Conservation (phyloP, 108 stramenopile genomes). For the Pseudonitzschia pungens region DNA sequence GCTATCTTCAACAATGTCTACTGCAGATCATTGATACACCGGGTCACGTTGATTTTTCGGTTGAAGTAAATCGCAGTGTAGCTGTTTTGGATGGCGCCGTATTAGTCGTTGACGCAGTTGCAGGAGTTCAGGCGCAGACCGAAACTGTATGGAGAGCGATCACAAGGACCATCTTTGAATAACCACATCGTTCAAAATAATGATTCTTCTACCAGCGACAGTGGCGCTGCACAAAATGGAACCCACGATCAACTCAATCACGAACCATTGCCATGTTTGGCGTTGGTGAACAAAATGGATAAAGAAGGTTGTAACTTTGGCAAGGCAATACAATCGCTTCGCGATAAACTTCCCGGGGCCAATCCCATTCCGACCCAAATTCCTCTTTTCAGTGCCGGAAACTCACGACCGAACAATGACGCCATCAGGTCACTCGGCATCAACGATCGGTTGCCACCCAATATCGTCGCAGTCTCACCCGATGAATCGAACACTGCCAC, state of each 20-base stretch:
- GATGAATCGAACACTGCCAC: slow-evolving; percentile 27
- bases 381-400: slow-evolving; percentile 55
- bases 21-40: slow-evolving; percentile 93
- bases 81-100: slow-evolving; percentile 98
- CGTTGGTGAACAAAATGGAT: slow-evolving; percentile 98
- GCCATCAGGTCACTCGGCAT: slow-evolving; percentile 1
- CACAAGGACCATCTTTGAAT: slow-evolving; percentile 53
- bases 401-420: slow-evolving; percentile 6
- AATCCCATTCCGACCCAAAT: slow-evolving; percentile 75
- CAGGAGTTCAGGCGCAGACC: slow-evolving; percentile 97
- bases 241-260: slow-evolving; percentile 30
- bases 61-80: slow-evolving; percentile 96
- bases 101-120: slow-evolving; percentile 95
- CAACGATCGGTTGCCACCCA: slow-evolving; percentile 22
- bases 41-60: slow-evolving; percentile 98
- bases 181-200: slow-evolving; percentile 35
- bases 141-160: slow-evolving; percentile 98
- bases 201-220: slow-evolving; percentile 1
- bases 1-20: neutral
- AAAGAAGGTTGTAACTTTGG: slow-evolving; percentile 92
- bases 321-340: slow-evolving; percentile 71
- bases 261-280: slow-evolving; percentile 88
- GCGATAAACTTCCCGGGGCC: slow-evolving; percentile 72
- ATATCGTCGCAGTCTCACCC: slow-evolving; percentile 24
- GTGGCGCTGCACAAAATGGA: neutral